Evolutionary conservation across 768 basidiomycete genomes (phyloP).

Genomic region (Suillus variegatus): DNA sequence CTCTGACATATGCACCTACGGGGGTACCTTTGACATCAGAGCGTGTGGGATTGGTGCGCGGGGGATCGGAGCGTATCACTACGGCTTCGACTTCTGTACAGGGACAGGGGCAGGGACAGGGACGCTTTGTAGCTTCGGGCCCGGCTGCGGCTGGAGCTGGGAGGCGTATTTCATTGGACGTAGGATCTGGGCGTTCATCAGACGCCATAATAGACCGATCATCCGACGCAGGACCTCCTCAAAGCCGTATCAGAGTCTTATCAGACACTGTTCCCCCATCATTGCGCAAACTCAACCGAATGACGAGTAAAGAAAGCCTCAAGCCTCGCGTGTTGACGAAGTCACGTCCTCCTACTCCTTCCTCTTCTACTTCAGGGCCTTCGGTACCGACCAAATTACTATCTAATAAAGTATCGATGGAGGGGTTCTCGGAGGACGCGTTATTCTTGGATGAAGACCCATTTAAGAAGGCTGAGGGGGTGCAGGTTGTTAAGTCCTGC

Average conservation of each 20-base stretch:
- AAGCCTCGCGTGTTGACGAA: constrained; percentile 32
- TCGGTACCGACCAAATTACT: constrained; percentile 12
- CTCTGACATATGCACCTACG: background rate
- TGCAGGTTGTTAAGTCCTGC: constrained; percentile 42
- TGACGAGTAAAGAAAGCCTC: constrained; percentile 12
- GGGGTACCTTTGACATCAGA: background rate
- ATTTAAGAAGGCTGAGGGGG: constrained; percentile 57
- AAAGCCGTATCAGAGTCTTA: background rate
- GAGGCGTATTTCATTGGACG: background rate
- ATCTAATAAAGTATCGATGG: constrained; percentile 12
- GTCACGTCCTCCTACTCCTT: constrained; percentile 31
- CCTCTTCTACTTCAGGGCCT: background rate
- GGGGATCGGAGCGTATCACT: background rate
- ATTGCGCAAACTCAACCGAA: constrained; percentile 18
- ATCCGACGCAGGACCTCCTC: background rate
- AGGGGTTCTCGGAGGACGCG: constrained; percentile 17
- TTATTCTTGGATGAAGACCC: constrained; percentile 37
- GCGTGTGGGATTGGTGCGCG: background rate
- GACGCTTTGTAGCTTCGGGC: background rate
- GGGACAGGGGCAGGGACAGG: background rate
- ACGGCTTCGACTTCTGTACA: background rate
- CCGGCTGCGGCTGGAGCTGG: constrained; percentile 9
- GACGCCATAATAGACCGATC: background rate
- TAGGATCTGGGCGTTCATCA: background rate
- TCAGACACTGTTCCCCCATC: constrained; percentile 7